phyloP scores from a whole-genome alignment of 345 rosid species.

The Gossypium bickii region DNA sequence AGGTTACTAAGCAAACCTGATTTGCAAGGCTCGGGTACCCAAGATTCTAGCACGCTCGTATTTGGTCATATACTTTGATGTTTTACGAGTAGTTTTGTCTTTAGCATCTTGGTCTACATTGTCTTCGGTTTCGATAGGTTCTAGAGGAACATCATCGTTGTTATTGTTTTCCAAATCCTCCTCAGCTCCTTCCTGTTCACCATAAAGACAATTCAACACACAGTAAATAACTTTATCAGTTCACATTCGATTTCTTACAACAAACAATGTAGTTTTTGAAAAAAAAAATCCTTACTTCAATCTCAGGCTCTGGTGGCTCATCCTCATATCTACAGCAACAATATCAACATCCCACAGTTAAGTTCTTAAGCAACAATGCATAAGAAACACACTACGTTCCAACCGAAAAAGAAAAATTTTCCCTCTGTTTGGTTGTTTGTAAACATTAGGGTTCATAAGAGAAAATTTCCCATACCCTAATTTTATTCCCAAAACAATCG shows the following conservation, averaged over 20 bases:
- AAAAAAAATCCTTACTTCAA: constrained; percentile 47
- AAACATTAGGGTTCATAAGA: neutral
- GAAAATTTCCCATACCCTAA: neutral
- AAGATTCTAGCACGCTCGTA: constrained; percentile 85
- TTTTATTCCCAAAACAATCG: neutral
- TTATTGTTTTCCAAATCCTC: constrained; percentile 54
- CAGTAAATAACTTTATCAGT: neutral
- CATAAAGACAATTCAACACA: constrained; percentile 5
- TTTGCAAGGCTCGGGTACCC: constrained; percentile 84
- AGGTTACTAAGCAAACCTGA: constrained; percentile 42
- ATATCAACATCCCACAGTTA: constrained; percentile 4
- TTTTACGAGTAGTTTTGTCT: constrained; percentile 50
- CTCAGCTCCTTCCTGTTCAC: constrained; percentile 70
- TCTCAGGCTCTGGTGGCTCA: constrained; percentile 82
- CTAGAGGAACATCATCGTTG: constrained; percentile 54
- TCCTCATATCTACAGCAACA: constrained; percentile 63
- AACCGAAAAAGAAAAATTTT: neutral
- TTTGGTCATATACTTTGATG: constrained; percentile 73
- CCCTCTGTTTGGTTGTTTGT: neutral
- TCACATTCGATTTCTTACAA: neutral
- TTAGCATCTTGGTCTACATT: constrained; percentile 38
- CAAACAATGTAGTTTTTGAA: neutral
- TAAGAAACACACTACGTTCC: neutral
- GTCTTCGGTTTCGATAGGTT: constrained; percentile 63
- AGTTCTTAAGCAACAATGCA: neutral